Conservation (phyloP, 139 green algal genomes). For the Haematococcus lacustris region DNA sequence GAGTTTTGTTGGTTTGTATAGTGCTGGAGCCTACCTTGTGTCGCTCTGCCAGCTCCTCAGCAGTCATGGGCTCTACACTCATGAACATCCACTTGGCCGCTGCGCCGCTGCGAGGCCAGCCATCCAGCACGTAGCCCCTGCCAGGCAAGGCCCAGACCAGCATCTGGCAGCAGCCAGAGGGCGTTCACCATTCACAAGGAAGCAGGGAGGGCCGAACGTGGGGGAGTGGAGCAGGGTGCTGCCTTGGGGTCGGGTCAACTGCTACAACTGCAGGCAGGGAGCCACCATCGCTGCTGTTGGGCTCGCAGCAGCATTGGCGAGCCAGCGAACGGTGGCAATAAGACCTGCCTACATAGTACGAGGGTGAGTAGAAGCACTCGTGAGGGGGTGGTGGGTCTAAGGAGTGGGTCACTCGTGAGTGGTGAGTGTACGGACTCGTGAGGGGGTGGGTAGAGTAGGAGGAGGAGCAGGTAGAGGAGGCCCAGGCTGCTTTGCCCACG, state of each 20-base stretch:
- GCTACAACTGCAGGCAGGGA: background rate
- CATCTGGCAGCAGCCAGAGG: background rate
- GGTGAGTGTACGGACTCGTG: too few relatives aligned
- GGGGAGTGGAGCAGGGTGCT: background rate
- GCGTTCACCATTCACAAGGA: background rate
- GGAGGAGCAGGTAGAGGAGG: too few relatives aligned
- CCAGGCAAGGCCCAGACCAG: too few relatives aligned
- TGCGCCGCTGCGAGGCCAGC: slow-evolving; percentile 18
- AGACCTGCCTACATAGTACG: background rate
- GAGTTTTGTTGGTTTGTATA: too few relatives aligned
- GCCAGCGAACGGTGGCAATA: background rate
- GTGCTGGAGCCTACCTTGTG: too few relatives aligned
- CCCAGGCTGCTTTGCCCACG: too few relatives aligned
- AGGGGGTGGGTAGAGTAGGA: too few relatives aligned
- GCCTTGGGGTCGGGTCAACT: background rate
- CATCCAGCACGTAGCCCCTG: slow-evolving; percentile 41
- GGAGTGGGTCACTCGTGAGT: too few relatives aligned
- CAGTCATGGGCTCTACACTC: slow-evolving; percentile 6
- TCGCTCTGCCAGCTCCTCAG: slow-evolving; percentile 10
- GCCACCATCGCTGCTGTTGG: too few relatives aligned
- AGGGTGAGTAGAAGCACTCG: too few relatives aligned
- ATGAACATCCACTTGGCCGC: slow-evolving; percentile 26
- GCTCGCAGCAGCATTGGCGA: background rate
- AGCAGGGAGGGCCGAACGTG: background rate
- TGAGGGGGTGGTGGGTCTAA: too few relatives aligned